Percentiles rank a stretch among this genome's conserved stretches.
These are phyloP conservation scores for Populus trichocarpa DNA, from an alignment of 441 rosid genomes.

Conservation along the genomic window DNA sequence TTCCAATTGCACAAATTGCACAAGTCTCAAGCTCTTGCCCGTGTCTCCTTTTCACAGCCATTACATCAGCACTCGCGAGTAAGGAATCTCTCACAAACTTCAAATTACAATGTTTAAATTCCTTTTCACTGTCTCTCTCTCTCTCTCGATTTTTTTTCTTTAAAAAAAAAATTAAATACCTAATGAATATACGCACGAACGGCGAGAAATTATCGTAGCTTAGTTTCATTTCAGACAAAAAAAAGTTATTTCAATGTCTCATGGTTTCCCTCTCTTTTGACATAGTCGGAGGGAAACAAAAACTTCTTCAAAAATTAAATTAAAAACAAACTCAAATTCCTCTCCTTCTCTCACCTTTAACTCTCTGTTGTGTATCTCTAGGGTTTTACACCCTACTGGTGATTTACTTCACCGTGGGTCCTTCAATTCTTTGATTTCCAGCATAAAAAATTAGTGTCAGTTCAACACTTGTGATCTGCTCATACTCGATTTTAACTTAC, in stretches of 20 bases:
- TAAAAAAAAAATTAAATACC: background rate
- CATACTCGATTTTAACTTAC: conserved; percentile 2
- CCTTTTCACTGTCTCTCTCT: no score
- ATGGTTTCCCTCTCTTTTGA: conserved; percentile 52
- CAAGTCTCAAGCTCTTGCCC: background rate
- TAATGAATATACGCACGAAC: background rate
- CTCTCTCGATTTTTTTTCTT: no score
- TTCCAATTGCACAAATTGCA: background rate
- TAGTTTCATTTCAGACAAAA: conserved; percentile 6
- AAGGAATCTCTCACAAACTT: background rate
- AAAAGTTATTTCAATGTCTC: conserved; percentile 33
- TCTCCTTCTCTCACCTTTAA: background rate
- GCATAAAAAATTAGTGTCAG: conserved; percentile 8
- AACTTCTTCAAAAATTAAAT: conserved; percentile 2
- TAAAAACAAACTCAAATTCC: conserved; percentile 5
- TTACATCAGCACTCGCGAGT: background rate
- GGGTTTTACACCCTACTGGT: conserved; percentile 15
- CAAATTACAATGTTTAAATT: background rate
- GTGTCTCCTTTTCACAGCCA: background rate
- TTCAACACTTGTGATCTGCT: conserved; percentile 12
- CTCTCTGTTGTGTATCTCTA: background rate
- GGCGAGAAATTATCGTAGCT: background rate
- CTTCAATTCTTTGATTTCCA: conserved; percentile 4
- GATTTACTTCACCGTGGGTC: background rate
- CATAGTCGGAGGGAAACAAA: conserved; percentile 51